These are phyloP conservation scores for Dothistroma septosporum DNA, from an alignment of 2,329 filamentous ascomycete genomes.

Conservation along the genomic window DNA sequence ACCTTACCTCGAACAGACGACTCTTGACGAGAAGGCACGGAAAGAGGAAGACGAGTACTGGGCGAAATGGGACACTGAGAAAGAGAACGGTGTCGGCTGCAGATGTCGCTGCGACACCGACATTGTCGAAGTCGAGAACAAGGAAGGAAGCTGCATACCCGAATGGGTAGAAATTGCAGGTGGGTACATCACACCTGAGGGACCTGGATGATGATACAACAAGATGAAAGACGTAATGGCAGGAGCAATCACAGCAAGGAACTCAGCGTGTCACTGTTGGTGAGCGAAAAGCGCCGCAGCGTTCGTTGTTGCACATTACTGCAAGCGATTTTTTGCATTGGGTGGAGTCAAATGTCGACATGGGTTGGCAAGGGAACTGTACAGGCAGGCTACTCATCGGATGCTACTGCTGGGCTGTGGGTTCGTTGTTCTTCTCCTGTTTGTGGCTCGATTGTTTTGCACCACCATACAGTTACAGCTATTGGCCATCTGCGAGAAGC, in stretches of 20 bases:
- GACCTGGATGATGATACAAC: slow-evolving; percentile 15
- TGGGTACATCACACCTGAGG: slow-evolving; percentile 60
- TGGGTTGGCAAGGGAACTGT: not conserved
- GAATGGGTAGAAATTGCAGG: slow-evolving; percentile 98
- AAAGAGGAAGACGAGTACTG: slow-evolving; percentile 94
- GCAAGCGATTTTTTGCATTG: slow-evolving; percentile 4
- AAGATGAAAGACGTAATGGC: slow-evolving; percentile 6
- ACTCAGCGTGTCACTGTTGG: not conserved
- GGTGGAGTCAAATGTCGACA: slow-evolving; percentile 2
- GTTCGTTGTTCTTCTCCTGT: not conserved
- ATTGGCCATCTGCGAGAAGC: not conserved
- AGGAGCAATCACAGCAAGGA: not conserved
- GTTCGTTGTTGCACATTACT: not conserved
- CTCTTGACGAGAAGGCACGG: slow-evolving; percentile 65
- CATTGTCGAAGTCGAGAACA: slow-evolving; percentile 95
- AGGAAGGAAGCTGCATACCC: slow-evolving; percentile 87
- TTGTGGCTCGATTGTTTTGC: not conserved
- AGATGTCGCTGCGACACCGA: slow-evolving; percentile 96
- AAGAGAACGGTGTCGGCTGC: slow-evolving; percentile 95
- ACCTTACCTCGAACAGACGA: slow-evolving; percentile 58
- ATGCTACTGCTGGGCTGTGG: slow-evolving; percentile 1
- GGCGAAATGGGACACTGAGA: slow-evolving; percentile 78
- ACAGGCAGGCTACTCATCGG: not conserved
- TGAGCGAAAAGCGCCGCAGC: not conserved
- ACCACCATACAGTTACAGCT: not conserved